Percentiles rank a stretch among this genome's conserved stretches.
These are phyloP conservation scores for Hypoxylon lenormandii DNA, from an alignment of 495 filamentous ascomycete species.

Conservation along the genomic window DNA sequence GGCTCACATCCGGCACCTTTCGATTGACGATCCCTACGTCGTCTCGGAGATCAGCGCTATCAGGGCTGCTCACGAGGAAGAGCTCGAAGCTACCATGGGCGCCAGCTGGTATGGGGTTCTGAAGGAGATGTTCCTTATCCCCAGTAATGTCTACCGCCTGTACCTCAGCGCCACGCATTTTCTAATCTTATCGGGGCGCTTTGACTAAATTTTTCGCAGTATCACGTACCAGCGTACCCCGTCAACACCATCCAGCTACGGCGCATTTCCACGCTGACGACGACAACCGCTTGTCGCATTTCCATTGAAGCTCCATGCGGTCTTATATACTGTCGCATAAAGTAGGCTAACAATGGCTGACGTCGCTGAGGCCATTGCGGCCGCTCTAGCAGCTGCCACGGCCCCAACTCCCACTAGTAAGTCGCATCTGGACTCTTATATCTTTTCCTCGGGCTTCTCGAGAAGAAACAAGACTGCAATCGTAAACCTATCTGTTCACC, in stretches of 20 bases:
- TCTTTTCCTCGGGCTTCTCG: background rate
- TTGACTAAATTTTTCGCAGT: slow-evolving; percentile 56
- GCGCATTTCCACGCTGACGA: background rate
- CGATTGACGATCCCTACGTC: slow-evolving; percentile 63
- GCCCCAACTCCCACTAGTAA: slow-evolving; percentile 48
- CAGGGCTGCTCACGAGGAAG: slow-evolving; percentile 61
- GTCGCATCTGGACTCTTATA: slow-evolving; percentile 15
- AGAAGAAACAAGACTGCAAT: background rate
- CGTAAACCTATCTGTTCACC: background rate
- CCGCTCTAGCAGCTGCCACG: slow-evolving; percentile 47
- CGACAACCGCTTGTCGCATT: slow-evolving; percentile 20
- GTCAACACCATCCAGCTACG: slow-evolving; percentile 14
- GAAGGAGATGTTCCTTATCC: slow-evolving; percentile 70
- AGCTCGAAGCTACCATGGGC: slow-evolving; percentile 70
- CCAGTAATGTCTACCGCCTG: slow-evolving; percentile 72
- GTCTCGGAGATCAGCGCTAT: slow-evolving; percentile 64
- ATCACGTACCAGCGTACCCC: slow-evolving; percentile 18
- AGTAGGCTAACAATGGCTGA: slow-evolving; percentile 47
- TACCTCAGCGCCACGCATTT: slow-evolving; percentile 65
- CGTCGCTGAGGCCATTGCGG: slow-evolving; percentile 51
- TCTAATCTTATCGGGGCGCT: slow-evolving; percentile 52
- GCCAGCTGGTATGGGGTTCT: slow-evolving; percentile 66
- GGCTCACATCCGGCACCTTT: slow-evolving; percentile 63
- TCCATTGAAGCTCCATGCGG: slow-evolving; percentile 24
- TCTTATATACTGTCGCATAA: slow-evolving; percentile 30